These are phyloP conservation scores for Chaetomiaceae sp. DNA, from an alignment of 2,329 filamentous ascomycete genomes.

Conservation along the genomic window DNA sequence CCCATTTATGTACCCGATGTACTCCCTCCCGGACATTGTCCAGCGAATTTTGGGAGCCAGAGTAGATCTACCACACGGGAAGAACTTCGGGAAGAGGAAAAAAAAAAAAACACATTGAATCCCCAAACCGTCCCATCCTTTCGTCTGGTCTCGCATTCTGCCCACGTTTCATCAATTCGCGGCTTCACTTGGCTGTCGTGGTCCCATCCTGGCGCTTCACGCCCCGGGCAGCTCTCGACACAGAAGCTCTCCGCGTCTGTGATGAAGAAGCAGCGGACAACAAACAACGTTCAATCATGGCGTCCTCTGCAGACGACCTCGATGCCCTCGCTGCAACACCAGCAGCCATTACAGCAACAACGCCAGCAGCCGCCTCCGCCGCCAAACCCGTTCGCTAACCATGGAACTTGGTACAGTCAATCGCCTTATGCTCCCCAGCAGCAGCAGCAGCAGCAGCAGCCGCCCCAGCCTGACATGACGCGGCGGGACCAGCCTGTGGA, in stretches of 20 bases:
- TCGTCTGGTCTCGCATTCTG: conserved; percentile 4
- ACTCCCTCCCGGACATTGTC: conserved; percentile 24
- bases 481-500: conserved; percentile 35
- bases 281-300: conserved; percentile 29
- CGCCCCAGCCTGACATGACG: conserved; percentile 44
- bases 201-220: conserved; percentile 25
- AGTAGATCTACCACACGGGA: conserved; percentile 23
- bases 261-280: conserved; percentile 28
- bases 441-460: conserved; percentile 9
- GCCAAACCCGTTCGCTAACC: conserved; percentile 35
- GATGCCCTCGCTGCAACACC: conserved; percentile 32
- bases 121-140: background rate
- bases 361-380: conserved; percentile 25
- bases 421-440: conserved; percentile 40
- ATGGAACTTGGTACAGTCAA: conserved; percentile 37
- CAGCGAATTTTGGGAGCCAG: conserved; percentile 22
- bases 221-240: conserved; percentile 25
- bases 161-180: background rate
- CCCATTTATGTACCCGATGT: conserved; percentile 29
- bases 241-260: conserved; percentile 12
- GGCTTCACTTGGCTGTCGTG: conserved; percentile 14
- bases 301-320: conserved; percentile 28
- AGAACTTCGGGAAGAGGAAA: conserved; percentile 14
- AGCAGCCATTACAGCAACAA: conserved; percentile 24
- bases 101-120: conserved; percentile 14